Percentiles rank a stretch among this genome's conserved stretches.
phyloP scores from a whole-genome alignment of 2,329 filamentous ascomycete species.

The Gaeumannomyces sp. region DNA sequence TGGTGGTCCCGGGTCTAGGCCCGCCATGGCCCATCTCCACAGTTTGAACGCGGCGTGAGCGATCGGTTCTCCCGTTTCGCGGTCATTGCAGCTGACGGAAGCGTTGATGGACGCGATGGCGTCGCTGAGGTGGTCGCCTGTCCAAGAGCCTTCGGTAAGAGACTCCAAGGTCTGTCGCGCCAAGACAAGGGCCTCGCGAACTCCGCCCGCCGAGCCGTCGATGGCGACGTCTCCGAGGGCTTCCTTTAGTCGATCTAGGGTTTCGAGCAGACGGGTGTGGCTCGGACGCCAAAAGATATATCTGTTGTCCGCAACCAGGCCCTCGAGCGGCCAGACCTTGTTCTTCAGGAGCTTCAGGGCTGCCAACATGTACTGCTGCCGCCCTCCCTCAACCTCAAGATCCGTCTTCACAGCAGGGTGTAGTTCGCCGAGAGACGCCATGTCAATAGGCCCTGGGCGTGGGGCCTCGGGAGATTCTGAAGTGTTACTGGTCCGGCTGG shows the following conservation, averaged over 20 bases:
- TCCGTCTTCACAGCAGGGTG: not conserved
- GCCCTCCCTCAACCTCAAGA: not conserved
- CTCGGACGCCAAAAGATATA: slow-evolving; percentile 23
- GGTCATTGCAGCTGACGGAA: slow-evolving; percentile 1
- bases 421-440: not conserved
- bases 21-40: slow-evolving; percentile 8
- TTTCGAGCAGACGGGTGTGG: slow-evolving; percentile 4
- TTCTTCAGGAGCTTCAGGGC: slow-evolving; percentile 16
- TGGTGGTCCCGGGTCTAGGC: slow-evolving; percentile 1
- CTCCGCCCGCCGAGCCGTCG: not conserved
- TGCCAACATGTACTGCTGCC: slow-evolving; percentile 10
- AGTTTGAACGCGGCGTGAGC: slow-evolving; percentile 7
- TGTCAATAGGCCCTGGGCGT: not conserved
- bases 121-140: slow-evolving; percentile 8
- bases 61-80: slow-evolving; percentile 9
- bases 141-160: slow-evolving; percentile 13
- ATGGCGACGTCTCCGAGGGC: slow-evolving; percentile 6
- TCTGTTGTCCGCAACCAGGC: slow-evolving; percentile 16
- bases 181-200: slow-evolving; percentile 9
- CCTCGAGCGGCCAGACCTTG: slow-evolving; percentile 11
- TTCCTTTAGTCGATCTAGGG: slow-evolving; percentile 7
- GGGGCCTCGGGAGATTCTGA: no score
- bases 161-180: slow-evolving; percentile 12
- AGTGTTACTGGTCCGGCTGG: not conserved
- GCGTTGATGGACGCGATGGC: slow-evolving; percentile 7